Conservation (phyloP, 2,329 filamentous ascomycete species). For the Nakataea oryzae region DNA sequence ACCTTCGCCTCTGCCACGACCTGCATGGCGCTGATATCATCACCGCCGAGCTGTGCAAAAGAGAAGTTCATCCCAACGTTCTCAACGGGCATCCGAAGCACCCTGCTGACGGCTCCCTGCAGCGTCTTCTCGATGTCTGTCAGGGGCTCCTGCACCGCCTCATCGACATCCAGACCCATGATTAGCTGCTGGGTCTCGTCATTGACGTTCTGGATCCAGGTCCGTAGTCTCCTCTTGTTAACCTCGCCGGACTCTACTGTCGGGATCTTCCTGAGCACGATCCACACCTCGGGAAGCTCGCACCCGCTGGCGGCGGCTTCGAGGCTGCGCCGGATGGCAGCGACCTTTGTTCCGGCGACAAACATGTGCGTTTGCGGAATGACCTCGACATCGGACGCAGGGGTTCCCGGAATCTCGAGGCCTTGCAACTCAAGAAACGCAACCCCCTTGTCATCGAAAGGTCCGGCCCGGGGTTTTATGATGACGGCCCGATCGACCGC, state of each 20-base stretch:
- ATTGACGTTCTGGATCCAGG: slow-evolving; percentile 43
- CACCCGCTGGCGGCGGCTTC: slow-evolving; percentile 22
- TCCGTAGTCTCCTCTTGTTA: slow-evolving; percentile 34
- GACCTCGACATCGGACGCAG: slow-evolving; percentile 22
- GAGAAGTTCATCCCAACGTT: slow-evolving; percentile 32
- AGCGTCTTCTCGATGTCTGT: slow-evolving; percentile 27
- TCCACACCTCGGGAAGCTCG: slow-evolving; percentile 34
- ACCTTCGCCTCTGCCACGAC: slow-evolving; percentile 26
- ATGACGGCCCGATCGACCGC: slow-evolving; percentile 29
- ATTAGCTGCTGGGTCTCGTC: slow-evolving; percentile 33
- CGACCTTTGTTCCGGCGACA: slow-evolving; percentile 29
- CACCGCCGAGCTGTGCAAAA: slow-evolving; percentile 27
- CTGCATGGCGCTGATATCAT: slow-evolving; percentile 26
- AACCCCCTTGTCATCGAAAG: slow-evolving; percentile 37
- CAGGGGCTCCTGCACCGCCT: slow-evolving; percentile 21
- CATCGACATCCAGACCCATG: slow-evolving; percentile 28
- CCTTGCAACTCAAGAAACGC: slow-evolving; percentile 30
- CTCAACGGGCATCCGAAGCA: slow-evolving; percentile 23
- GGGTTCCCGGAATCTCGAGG: slow-evolving; percentile 16
- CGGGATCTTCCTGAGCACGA: slow-evolving; percentile 35
- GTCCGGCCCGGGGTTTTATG: slow-evolving; percentile 35
- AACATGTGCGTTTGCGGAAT: slow-evolving; percentile 25
- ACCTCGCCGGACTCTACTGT: slow-evolving; percentile 25
- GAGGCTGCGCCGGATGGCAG: slow-evolving; percentile 24
- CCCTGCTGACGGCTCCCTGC: slow-evolving; percentile 25